Conservation (phyloP, 2,329 filamentous ascomycete genomes). For the Ascochyta rabiei region DNA sequence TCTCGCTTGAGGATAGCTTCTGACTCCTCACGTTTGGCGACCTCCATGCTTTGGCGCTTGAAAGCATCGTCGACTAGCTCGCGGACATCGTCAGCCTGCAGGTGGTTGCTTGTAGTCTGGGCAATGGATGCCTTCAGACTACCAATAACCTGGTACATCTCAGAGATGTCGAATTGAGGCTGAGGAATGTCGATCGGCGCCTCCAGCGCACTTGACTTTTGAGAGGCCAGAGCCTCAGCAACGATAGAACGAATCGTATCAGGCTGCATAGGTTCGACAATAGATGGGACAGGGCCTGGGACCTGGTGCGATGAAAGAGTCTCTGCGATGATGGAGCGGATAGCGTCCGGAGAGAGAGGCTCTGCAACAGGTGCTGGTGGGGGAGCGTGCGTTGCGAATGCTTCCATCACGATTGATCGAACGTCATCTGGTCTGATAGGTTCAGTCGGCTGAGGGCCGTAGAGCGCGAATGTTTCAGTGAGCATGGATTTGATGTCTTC, state of each 20-base stretch:
- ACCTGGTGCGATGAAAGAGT: slow-evolving; percentile 34
- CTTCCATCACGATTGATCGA: slow-evolving; percentile 58
- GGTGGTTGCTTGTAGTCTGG: slow-evolving; percentile 51
- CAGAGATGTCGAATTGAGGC: slow-evolving; percentile 47
- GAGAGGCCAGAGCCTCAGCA: slow-evolving; percentile 40
- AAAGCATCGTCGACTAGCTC: slow-evolving; percentile 47
- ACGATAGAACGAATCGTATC: slow-evolving; percentile 45
- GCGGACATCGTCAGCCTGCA: slow-evolving; percentile 53
- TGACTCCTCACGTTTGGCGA: slow-evolving; percentile 36
- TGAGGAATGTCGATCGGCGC: slow-evolving; percentile 44
- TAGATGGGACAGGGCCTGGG: slow-evolving; percentile 22
- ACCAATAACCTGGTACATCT: slow-evolving; percentile 55
- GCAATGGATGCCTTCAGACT: slow-evolving; percentile 57
- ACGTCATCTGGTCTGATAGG: slow-evolving; percentile 51
- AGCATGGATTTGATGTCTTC: slow-evolving; percentile 39
- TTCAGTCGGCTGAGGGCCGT: slow-evolving; percentile 33
- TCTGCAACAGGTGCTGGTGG: slow-evolving; percentile 20
- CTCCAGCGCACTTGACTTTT: slow-evolving; percentile 38
- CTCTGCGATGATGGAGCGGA: slow-evolving; percentile 37
- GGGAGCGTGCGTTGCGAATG: slow-evolving; percentile 56
- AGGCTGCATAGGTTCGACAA: slow-evolving; percentile 38
- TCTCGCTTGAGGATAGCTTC: slow-evolving; percentile 42
- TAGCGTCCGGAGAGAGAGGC: slow-evolving; percentile 30
- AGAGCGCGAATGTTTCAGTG: slow-evolving; percentile 28
- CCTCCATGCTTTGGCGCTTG: slow-evolving; percentile 40